A percentile compares a stretch with the other conserved stretches of the same genome.
phyloP scores from a whole-genome alignment of 2,329 filamentous ascomycete genomes.

The Pseudogymnoascus sp. region DNA sequence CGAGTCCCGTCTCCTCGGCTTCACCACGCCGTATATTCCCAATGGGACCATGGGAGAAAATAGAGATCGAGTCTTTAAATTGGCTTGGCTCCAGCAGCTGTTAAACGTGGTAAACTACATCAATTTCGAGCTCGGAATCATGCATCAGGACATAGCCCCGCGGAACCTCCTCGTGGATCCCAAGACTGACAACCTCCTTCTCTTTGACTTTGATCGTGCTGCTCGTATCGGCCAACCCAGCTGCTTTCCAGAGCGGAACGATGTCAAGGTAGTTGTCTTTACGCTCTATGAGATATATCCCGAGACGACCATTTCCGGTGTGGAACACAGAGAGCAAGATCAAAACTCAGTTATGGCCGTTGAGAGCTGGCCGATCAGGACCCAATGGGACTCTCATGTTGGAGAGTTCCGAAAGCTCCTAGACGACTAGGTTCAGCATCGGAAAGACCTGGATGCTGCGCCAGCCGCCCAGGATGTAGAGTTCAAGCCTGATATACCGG shows the following conservation, averaged over 20 bases:
- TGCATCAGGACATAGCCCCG: constrained; percentile 32
- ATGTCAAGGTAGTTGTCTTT: constrained; percentile 21
- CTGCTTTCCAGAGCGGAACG: constrained; percentile 16
- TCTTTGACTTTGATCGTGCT: constrained; percentile 32
- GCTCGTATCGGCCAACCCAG: constrained; percentile 20
- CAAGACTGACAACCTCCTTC: constrained; percentile 26
- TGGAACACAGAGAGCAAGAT: not conserved
- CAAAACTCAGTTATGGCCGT: not conserved
- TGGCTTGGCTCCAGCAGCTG: constrained; percentile 32
- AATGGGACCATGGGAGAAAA: constrained; percentile 28
- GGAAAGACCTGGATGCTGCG: not conserved
- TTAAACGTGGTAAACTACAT: constrained; percentile 30
- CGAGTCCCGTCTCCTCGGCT: constrained; percentile 30
- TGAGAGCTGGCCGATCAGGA: not conserved
- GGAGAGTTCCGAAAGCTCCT: not conserved
- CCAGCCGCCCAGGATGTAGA: not conserved
- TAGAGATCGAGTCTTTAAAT: constrained; percentile 26
- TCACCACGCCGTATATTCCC: constrained; percentile 30
- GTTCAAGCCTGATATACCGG: not conserved
- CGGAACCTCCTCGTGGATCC: constrained; percentile 32
- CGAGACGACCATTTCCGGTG: constrained; percentile 12
- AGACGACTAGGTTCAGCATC: not conserved
- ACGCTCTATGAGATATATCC: constrained; percentile 17
- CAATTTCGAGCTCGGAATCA: constrained; percentile 31
- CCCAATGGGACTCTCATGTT: not conserved